phyloP scores from a whole-genome alignment of 106 monocot genomes.

The Dioscorea alata region DNA sequence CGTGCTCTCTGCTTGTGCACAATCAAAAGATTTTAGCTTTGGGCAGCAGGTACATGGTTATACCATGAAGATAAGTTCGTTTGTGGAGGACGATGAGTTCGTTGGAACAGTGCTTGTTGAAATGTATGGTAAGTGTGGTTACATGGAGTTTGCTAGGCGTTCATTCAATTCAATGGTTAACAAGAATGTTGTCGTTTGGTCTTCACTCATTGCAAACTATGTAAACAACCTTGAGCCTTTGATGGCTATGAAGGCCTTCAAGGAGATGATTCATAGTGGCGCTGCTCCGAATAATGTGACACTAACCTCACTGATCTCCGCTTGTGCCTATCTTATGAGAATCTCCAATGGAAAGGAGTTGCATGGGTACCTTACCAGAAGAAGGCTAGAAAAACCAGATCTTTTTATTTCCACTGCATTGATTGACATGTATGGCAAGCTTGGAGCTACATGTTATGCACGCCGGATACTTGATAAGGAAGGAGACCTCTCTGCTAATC shows the following conservation, averaged over 20 bases:
- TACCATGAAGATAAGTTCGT: slow-evolving; percentile 5
- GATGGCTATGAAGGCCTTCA: slow-evolving; percentile 9
- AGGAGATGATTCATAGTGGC: slow-evolving; percentile 9
- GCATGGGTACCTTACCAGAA: slow-evolving; percentile 9
- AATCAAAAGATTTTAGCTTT: background rate
- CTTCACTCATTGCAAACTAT: slow-evolving; percentile 17
- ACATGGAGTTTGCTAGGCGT: slow-evolving; percentile 3
- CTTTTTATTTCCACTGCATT: slow-evolving; percentile 13
- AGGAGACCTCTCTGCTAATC: background rate
- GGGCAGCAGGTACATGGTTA: slow-evolving; percentile 13
- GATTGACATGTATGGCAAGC: slow-evolving; percentile 22
- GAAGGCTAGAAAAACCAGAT: background rate
- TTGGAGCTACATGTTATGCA: slow-evolving; percentile 1
- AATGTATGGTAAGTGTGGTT: slow-evolving; percentile 15
- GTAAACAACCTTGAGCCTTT: background rate
- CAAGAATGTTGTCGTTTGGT: slow-evolving; percentile 17
- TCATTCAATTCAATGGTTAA: slow-evolving; percentile 2
- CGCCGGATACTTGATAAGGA: slow-evolving; percentile 1
- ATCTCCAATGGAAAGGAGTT: slow-evolving; percentile 13
- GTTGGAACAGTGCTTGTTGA: slow-evolving; percentile 13
- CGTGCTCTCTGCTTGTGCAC: slow-evolving; percentile 15
- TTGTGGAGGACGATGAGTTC: slow-evolving; percentile 1
- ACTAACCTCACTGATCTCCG: slow-evolving; percentile 17
- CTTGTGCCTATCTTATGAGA: slow-evolving; percentile 4
- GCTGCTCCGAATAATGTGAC: slow-evolving; percentile 14